These are phyloP conservation scores for Ramaria sp. DNA, from an alignment of 768 basidiomycete species.

Conservation along the genomic window DNA sequence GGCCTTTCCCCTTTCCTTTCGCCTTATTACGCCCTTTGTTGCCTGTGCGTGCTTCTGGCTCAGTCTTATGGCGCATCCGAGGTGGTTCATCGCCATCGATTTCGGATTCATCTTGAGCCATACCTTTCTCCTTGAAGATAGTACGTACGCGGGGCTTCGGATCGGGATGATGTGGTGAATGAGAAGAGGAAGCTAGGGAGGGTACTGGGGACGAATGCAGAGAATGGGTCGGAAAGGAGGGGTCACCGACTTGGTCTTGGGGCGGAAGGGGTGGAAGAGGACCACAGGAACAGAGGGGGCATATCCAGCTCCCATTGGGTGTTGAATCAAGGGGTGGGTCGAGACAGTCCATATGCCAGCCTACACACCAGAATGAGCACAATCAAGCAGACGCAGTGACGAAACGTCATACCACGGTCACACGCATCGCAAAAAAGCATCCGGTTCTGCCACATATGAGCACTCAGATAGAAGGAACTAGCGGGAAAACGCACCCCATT, in stretches of 20 bases:
- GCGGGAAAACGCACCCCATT: constrained; percentile 63
- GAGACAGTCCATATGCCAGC: constrained; percentile 81
- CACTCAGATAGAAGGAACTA: constrained; percentile 7
- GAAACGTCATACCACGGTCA: constrained; percentile 56
- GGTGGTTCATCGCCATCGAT: not conserved
- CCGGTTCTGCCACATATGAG: constrained; percentile 40
- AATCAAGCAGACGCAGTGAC: not conserved
- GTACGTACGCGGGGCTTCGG: not conserved
- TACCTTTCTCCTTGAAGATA: constrained; percentile 10
- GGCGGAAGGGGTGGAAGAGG: not conserved
- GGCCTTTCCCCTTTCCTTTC: constrained; percentile 21
- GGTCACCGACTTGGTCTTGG: not conserved
- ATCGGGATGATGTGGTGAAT: constrained; percentile 11
- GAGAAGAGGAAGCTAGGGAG: constrained; percentile 36
- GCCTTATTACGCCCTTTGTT: constrained; percentile 15
- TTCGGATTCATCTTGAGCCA: constrained; percentile 8
- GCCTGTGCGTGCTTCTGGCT: not conserved
- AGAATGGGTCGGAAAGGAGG: not conserved
- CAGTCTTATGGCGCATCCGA: not conserved
- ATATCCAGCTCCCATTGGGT: constrained; percentile 73
- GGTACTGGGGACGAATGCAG: constrained; percentile 11
- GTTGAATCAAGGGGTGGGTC: constrained; percentile 56
- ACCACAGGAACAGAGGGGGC: constrained; percentile 44
- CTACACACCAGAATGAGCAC: constrained; percentile 24
- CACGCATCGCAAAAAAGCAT: constrained; percentile 91